Evolutionary conservation across 2,329 filamentous ascomycete species (phyloP), one percentile per base, ranked within the genome.

Genomic region (Fusarium udum): DNA sequence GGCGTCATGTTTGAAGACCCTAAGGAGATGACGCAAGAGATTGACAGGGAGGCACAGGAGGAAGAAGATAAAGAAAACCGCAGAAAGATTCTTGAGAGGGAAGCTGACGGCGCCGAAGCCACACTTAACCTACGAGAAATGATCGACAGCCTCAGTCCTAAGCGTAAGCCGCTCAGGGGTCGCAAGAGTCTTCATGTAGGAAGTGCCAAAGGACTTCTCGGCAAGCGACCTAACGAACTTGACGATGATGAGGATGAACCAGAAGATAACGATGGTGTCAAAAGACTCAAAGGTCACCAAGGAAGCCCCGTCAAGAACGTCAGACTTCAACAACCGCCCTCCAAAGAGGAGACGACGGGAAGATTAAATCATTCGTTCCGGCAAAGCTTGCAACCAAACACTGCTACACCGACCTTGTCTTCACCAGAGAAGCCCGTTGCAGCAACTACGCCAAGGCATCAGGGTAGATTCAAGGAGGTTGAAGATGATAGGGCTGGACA

Each of bases 101-200:
- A 89, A 74, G 85, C 83, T 58, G 82, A 79, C 24, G 77, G 75
- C 16, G 70, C 69, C 12, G 92, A 93, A 71, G 85, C 85, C 6
- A 92, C 92, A 0, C 81, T 91, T 40, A 93, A 90, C 70, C 83
- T 95, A 48, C 92, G 90, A 71, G 92, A 94, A 72, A 92, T 94
- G 89, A 95, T 95, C 68, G 88, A 92, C 69, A 92, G 90, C 64
- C 85, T 95, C 71, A 94, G 92, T 31, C 93, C 93, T 0, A 93
- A 93, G 81, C 93, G 94, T 80, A 91, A 89, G 61, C 81, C 83
- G 11, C 75, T 93, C 12, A 90, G 87, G 63, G 90, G 90, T 20
- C 90, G 93, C 45, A 95, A 95, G 83, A 95, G 93, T 78, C 85
- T 95, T 56, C 91, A 93, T 72, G 89, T 94, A 26, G 93, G 93